A percentile compares a stretch with the other conserved stretches of the same genome.
phyloP scores from a whole-genome alignment of 164 flowering plant genomes.

The Chimonanthus salicifolius region DNA sequence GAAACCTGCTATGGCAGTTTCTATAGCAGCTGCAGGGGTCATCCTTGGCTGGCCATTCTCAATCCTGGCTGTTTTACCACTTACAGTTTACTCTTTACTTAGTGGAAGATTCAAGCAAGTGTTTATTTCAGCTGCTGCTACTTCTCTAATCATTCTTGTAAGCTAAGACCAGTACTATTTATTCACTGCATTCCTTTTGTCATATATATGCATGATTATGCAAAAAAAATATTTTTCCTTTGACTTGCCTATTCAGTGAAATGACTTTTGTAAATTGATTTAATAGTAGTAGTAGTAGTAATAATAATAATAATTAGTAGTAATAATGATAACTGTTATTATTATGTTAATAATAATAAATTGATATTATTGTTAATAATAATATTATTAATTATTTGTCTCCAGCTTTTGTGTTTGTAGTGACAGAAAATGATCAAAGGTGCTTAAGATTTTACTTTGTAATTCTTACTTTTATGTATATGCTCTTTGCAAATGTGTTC shows the following conservation, averaged over 20 bases:
- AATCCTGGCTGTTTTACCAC: constrained; percentile 73
- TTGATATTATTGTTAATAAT: too few species aligned
- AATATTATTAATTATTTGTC: background rate
- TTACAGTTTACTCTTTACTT: constrained; percentile 55
- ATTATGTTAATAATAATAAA: too few species aligned
- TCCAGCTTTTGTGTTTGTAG: background rate
- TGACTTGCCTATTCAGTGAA: too few species aligned
- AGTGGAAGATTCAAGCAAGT: constrained; percentile 53
- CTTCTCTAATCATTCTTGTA: constrained; percentile 64
- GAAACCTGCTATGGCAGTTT: constrained; percentile 70
- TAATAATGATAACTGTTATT: too few species aligned
- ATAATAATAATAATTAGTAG: too few species aligned
- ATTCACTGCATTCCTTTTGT: background rate
- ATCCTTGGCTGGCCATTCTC: constrained; percentile 99
- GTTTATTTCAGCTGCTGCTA: constrained; percentile 61
- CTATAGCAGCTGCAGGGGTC: constrained; percentile 77
- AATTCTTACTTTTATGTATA: background rate
- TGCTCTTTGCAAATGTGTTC: constrained; percentile 4
- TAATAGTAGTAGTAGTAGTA: too few species aligned
- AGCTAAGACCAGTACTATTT: constrained; percentile 21
- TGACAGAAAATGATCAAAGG: background rate
- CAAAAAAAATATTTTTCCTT: too few species aligned
- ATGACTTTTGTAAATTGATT: too few species aligned
- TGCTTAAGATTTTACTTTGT: background rate
- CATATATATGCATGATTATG: background rate